These are phyloP conservation scores for Ophiostoma montium DNA, from an alignment of 2,329 filamentous ascomycete genomes.

Conservation along the genomic window DNA sequence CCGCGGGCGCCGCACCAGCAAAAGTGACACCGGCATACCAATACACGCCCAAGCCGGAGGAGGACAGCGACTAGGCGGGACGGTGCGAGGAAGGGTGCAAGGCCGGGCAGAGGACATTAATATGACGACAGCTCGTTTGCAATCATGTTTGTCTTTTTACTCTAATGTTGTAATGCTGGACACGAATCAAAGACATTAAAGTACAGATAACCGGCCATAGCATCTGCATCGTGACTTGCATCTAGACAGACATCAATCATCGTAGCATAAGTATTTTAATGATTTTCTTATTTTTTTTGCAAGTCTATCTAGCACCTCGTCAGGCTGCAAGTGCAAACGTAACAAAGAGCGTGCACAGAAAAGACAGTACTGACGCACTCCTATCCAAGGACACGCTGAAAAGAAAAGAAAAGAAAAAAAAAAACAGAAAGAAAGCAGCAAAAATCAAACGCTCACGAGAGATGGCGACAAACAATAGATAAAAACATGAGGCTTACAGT, in stretches of 20 bases:
- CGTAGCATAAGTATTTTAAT: not conserved
- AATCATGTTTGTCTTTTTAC: no score
- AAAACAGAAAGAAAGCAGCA: not conserved
- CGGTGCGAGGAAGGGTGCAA: not conserved
- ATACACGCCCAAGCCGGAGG: slow-evolving; percentile 12
- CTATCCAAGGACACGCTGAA: not conserved
- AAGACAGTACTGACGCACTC: not conserved
- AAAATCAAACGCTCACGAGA: not conserved
- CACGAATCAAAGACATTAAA: not conserved
- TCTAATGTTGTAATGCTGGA: not conserved
- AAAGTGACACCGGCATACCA: slow-evolving; percentile 13
- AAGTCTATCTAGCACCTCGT: no score
- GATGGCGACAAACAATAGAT: not conserved
- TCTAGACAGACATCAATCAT: not conserved
- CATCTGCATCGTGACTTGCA: no score
- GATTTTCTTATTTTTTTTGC: not conserved
- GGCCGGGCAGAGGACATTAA: no score
- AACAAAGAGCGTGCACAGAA: no score
- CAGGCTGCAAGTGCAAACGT: no score
- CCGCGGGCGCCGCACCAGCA: not conserved
- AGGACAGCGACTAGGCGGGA: slow-evolving; percentile 5
- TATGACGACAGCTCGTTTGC: no score
- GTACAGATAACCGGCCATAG: no score
- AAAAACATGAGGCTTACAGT: not conserved
- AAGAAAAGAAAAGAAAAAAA: not conserved